These are phyloP conservation scores for Penicillium sp. DNA, from an alignment of 2,329 filamentous ascomycete genomes.

Conservation along the genomic window DNA sequence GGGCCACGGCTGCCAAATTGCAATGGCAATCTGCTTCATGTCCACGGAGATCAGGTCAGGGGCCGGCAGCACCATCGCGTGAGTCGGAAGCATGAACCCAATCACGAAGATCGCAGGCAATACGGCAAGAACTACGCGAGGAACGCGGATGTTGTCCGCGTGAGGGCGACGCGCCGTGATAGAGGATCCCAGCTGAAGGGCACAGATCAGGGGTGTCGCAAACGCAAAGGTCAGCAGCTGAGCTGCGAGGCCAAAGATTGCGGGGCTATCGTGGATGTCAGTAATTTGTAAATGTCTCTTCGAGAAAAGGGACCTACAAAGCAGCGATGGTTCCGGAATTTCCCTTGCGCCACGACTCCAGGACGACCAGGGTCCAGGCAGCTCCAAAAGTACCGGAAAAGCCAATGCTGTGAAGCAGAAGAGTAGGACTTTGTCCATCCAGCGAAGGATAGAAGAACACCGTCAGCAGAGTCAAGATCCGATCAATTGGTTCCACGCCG, in stretches of 20 bases:
- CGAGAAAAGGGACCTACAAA: constrained; percentile 35
- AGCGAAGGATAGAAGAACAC: constrained; percentile 43
- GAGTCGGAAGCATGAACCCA: constrained; percentile 46
- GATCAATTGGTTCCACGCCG: constrained; percentile 33
- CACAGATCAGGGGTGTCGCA: constrained; percentile 44
- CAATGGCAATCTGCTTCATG: constrained; percentile 50
- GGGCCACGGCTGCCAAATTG: constrained; percentile 53
- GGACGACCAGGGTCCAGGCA: constrained; percentile 43
- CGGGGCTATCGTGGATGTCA: constrained; percentile 26
- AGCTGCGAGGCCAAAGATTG: constrained; percentile 41
- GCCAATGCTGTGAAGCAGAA: constrained; percentile 37
- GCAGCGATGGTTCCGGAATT: constrained; percentile 43
- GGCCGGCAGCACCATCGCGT: constrained; percentile 45
- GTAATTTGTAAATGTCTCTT: not conserved
- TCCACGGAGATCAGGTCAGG: constrained; percentile 39
- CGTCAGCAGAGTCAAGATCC: constrained; percentile 31
- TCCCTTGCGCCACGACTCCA: constrained; percentile 47
- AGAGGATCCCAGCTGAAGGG: constrained; percentile 45
- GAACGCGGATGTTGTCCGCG: constrained; percentile 33
- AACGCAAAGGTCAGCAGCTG: constrained; percentile 48
- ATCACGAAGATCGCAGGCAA: constrained; percentile 44
- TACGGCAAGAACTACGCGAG: constrained; percentile 31
- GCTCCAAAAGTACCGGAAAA: constrained; percentile 44
- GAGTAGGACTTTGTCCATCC: constrained; percentile 37
- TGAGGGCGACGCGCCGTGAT: constrained; percentile 38